Percentiles rank a stretch among this genome's conserved stretches.
phyloP scores from a whole-genome alignment of 1,284 basidiomycete genomes.

The Malassezia brasiliensis region DNA sequence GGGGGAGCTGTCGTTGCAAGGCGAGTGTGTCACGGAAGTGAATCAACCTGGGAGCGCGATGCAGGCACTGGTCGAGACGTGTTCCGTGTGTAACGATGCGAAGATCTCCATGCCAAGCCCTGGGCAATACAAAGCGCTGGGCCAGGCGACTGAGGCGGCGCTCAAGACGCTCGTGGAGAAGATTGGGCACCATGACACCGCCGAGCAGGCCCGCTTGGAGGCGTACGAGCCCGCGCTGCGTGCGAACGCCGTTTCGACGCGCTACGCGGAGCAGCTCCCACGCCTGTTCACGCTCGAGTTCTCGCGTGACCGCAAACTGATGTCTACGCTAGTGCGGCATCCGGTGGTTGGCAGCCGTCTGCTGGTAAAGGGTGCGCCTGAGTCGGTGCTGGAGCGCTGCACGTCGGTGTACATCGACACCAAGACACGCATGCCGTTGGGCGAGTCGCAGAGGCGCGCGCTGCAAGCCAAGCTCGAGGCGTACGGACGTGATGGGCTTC shows the following conservation, averaged over 20 bases:
- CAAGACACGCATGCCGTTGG: constrained; percentile 17
- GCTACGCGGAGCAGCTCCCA: constrained; percentile 66
- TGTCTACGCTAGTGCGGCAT: constrained; percentile 74
- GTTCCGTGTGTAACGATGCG: constrained; percentile 45
- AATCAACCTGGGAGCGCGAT: constrained; percentile 34
- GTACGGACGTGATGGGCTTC: constrained; percentile 73
- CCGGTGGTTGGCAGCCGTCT: constrained; percentile 54
- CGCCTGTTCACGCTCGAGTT: constrained; percentile 91
- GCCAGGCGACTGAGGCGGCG: constrained; percentile 72
- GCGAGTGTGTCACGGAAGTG: constrained; percentile 20
- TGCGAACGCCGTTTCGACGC: constrained; percentile 67
- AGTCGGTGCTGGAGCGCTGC: constrained; percentile 83
- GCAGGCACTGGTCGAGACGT: constrained; percentile 40
- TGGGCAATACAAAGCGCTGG: constrained; percentile 68
- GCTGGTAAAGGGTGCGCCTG: constrained; percentile 88
- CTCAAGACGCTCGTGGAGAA: constrained; percentile 68
- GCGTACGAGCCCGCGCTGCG: constrained; percentile 58
- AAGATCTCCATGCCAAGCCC: constrained; percentile 55
- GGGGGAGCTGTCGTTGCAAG: constrained; percentile 24
- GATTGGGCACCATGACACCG: constrained; percentile 52
- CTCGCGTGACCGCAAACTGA: constrained; percentile 94
- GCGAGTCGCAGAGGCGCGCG: constrained; percentile 59
- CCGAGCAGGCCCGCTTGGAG: constrained; percentile 55
- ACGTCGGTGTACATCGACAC: constrained; percentile 60
- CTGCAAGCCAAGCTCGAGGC: constrained; percentile 58